Conservation (phyloP, 441 rosid genomes). For the Pelargonium fulgidum region DNA sequence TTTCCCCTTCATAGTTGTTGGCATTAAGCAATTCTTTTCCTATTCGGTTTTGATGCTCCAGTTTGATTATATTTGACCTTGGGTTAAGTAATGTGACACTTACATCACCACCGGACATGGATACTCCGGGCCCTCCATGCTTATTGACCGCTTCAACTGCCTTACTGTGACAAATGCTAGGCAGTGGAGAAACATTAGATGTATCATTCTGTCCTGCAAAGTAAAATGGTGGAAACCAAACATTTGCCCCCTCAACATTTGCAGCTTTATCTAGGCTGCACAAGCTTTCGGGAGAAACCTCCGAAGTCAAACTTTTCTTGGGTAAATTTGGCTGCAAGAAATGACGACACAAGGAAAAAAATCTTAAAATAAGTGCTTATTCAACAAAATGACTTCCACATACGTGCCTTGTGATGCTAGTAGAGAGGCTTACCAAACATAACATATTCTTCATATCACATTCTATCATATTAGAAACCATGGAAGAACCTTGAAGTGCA, state of each 20-base stretch:
- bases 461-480: conserved; percentile 32
- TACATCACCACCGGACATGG: conserved; percentile 36
- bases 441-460: conserved; percentile 36
- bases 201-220: conserved; percentile 26
- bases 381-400: neutral
- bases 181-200: conserved; percentile 29
- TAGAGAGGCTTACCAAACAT: conserved; percentile 38
- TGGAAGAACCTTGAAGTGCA: conserved; percentile 47
- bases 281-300: conserved; percentile 32
- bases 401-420: neutral
- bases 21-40: conserved; percentile 27
- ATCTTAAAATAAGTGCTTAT: conserved; percentile 6
- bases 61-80: conserved; percentile 31
- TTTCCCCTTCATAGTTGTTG: conserved; percentile 33
- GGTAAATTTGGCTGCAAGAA: conserved; percentile 48
- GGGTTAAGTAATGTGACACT: conserved; percentile 30
- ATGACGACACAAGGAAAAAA: neutral
- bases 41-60: conserved; percentile 42
- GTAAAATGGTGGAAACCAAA: conserved; percentile 25
- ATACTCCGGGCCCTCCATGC: conserved; percentile 30
- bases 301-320: conserved; percentile 33
- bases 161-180: conserved; percentile 28
- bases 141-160: conserved; percentile 34
- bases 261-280: conserved; percentile 36
- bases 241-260: conserved; percentile 31